phyloP scores from a whole-genome alignment of 2,329 filamentous ascomycete genomes.

The Tolypocladium album region DNA sequence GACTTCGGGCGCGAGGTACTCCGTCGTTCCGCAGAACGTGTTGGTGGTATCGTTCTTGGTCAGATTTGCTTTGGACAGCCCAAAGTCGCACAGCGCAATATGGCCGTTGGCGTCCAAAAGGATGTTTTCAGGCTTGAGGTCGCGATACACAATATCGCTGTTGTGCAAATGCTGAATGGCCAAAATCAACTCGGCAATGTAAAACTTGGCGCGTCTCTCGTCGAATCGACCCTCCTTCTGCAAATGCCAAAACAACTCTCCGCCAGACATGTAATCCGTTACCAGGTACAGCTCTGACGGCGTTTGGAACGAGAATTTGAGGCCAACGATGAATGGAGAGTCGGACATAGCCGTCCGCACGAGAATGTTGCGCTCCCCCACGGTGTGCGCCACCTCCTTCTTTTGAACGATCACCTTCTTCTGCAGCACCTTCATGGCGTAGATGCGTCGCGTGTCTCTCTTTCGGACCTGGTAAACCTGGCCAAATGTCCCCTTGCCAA shows the following conservation, averaged over 20 bases:
- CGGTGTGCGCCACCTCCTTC: constrained; percentile 95
- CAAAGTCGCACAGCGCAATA: constrained; percentile 95
- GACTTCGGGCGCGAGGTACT: constrained; percentile 93
- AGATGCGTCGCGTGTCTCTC: constrained; percentile 90
- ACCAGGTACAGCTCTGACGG: constrained; percentile 96
- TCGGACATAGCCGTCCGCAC: constrained; percentile 93
- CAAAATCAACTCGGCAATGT: constrained; percentile 94
- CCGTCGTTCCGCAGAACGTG: constrained; percentile 96
- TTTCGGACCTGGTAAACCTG: constrained; percentile 98
- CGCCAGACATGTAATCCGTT: constrained; percentile 98
- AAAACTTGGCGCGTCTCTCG: constrained; percentile 92
- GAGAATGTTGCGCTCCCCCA: constrained; percentile 93
- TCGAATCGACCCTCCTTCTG: constrained; percentile 95
- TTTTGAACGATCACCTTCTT: constrained; percentile 99
- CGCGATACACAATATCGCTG: constrained; percentile 95
- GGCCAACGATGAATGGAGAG: constrained; percentile 92
- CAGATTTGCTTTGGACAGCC: constrained; percentile 91
- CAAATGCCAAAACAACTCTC: constrained; percentile 96
- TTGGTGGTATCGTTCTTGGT: constrained; percentile 97
- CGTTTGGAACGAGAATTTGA: constrained; percentile 98
- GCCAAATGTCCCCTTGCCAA: constrained; percentile 95
- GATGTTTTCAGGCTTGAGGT: constrained; percentile 96
- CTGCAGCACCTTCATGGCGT: constrained; percentile 97
- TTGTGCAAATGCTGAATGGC: constrained; percentile 92
- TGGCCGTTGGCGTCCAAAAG: constrained; percentile 93